Base-by-base conservation (phyloP, 768 basidiomycete species). In the Suillus weaverae region DNA sequence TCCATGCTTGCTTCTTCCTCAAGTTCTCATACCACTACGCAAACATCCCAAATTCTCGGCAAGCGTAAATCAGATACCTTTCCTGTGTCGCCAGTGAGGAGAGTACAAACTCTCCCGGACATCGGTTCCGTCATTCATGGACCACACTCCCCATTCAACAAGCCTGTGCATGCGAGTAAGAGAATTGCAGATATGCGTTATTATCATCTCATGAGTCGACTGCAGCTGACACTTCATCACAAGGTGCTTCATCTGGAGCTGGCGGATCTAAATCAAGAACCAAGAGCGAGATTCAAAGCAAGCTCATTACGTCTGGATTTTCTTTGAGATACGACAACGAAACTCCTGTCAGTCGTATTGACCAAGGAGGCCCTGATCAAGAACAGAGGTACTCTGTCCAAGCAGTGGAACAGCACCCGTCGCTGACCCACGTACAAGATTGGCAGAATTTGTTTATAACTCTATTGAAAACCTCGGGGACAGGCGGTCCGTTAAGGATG, bases 361-460 rank as follows among this genome's bases (percentile, higher is more conserved):
- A 89, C 69, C 64, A 82, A 33, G 88, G 86, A 35, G 88, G 88
- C 2, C 74, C 79, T 0, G 87, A 88, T 70, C 88, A 89, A 69
- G 75, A 79, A 56, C 72, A 81, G 68, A 81, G 77, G 87, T 85
- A 59, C 8, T 3, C 22, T 30, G 26, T 13, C 16, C 1, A 38
- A 41, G 26, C 30, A 18, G 5, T 75, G 60, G 2, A 3, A 36
- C 32, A 13, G 18, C 6, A 7, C 5, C 46, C 14, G 64, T 56
- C 18, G 18, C 18, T 59, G 38, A 59, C 38, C 10, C 18, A 11
- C 18, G 26, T 13, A 41, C 18, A 67, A 89, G 88, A 62, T 75
- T 89, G 73, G 85, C 84, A 3, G 86, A 88, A 51, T 89, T 89
- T 64, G 86, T 89, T 4, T 83, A 85, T 4, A 81, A 72, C 60